phyloP scores from a whole-genome alignment of 495 filamentous ascomycete species.

The Chaetomium fimeti region DNA sequence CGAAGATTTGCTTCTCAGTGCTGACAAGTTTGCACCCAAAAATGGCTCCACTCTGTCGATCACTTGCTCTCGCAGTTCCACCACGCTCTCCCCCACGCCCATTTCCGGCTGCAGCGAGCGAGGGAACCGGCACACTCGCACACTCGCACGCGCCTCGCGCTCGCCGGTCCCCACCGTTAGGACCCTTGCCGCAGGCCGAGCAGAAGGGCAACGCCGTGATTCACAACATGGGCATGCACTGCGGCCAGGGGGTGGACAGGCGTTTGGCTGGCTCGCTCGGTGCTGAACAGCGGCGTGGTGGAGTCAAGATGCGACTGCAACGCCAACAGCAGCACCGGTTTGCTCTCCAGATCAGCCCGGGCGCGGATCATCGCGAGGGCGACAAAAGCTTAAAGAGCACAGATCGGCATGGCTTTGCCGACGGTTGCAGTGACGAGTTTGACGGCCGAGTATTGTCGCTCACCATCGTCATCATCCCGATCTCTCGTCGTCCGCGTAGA shows the following conservation, averaged over 20 bases:
- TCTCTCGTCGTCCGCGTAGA: background rate
- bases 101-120: background rate
- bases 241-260: background rate
- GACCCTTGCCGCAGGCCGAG: background rate
- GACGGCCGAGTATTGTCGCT: background rate
- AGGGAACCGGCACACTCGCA: background rate
- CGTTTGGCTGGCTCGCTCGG: background rate
- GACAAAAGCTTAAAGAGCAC: background rate
- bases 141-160: too few species aligned
- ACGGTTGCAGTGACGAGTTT: background rate
- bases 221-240: background rate
- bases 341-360: background rate
- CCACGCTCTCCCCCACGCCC: background rate
- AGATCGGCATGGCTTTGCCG: background rate
- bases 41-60: background rate
- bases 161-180: background rate
- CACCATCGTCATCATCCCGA: background rate
- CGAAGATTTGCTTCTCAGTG: background rate
- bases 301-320: background rate
- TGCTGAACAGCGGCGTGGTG: background rate
- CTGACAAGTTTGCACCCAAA: background rate
- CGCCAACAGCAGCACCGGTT: background rate
- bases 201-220: background rate
- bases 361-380: slow-evolving; percentile 1
- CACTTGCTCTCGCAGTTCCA: background rate